These are phyloP conservation scores for Sarocladiaceae sp. DNA, from an alignment of 2,329 filamentous ascomycete species.

Conservation along the genomic window DNA sequence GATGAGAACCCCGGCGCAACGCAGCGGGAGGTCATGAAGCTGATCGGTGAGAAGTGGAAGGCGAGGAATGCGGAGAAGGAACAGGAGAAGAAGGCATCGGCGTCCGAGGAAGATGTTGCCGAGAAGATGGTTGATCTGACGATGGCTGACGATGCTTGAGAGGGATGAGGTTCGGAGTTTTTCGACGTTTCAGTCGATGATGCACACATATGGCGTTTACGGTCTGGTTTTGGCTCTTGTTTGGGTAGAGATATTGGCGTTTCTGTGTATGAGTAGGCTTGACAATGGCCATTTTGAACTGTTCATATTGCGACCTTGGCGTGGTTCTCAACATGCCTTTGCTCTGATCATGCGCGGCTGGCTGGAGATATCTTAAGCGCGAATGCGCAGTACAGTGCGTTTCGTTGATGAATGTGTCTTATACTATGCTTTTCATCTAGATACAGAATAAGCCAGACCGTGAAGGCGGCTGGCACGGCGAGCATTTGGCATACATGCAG, in stretches of 20 bases:
- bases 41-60: slow-evolving; percentile 58
- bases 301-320: too few species aligned
- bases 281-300: neutral
- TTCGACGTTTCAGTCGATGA: neutral
- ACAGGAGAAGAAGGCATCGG: slow-evolving; percentile 11
- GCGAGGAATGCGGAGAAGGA: slow-evolving; percentile 32
- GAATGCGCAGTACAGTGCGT: neutral
- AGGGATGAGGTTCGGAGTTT: neutral
- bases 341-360: too few species aligned
- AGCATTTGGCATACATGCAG: too few species aligned
- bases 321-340: too few species aligned
- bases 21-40: slow-evolving; percentile 64
- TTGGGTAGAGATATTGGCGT: neutral
- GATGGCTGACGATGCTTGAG: slow-evolving; percentile 16
- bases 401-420: neutral
- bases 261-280: slow-evolving; percentile 6
- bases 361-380: too few species aligned
- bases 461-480: neutral
- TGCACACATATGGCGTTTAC: slow-evolving; percentile 8
- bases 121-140: slow-evolving; percentile 21
- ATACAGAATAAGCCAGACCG: neutral
- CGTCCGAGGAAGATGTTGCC: slow-evolving; percentile 15
- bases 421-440: slow-evolving; percentile 5
- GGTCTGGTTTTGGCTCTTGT: slow-evolving; percentile 4
- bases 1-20: slow-evolving; percentile 48